phyloP scores from a whole-genome alignment of 1,284 basidiomycete genomes.

The Ceratobasidium sp. region DNA sequence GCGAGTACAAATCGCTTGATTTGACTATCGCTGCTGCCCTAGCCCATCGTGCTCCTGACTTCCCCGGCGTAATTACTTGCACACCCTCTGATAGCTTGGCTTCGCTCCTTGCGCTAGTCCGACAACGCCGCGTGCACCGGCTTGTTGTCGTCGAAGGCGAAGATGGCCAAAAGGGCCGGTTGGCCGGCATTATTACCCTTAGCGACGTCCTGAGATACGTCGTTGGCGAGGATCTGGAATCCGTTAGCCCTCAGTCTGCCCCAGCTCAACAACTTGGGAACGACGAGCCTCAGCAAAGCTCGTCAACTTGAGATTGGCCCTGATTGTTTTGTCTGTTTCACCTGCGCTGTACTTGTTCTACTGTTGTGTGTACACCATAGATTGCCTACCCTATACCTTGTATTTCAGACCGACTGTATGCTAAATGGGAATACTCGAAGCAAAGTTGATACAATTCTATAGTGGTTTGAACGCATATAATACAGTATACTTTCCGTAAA shows the following conservation, averaged over 20 bases:
- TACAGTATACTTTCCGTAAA: slow-evolving; percentile 38
- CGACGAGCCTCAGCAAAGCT: slow-evolving; percentile 28
- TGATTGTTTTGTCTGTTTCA: neutral
- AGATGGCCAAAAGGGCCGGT: slow-evolving; percentile 82
- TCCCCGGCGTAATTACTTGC: slow-evolving; percentile 96
- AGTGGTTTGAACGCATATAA: slow-evolving; percentile 34
- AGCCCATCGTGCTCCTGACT: slow-evolving; percentile 90
- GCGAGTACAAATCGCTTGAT: slow-evolving; percentile 94
- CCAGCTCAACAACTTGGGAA: slow-evolving; percentile 31
- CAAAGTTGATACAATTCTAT: neutral
- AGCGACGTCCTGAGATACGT: slow-evolving; percentile 92
- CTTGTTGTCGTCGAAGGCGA: slow-evolving; percentile 92
- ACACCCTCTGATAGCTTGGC: slow-evolving; percentile 94
- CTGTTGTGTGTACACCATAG: slow-evolving; percentile 31
- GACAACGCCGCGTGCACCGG: slow-evolving; percentile 93
- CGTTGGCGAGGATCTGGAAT: slow-evolving; percentile 66
- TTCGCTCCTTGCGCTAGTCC: slow-evolving; percentile 91
- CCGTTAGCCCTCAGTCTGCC: slow-evolving; percentile 40
- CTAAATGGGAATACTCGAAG: slow-evolving; percentile 3
- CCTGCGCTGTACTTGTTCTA: neutral
- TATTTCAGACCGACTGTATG: slow-evolving; percentile 34
- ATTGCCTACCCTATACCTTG: slow-evolving; percentile 30
- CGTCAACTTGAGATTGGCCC: slow-evolving; percentile 17
- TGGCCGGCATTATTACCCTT: slow-evolving; percentile 90
- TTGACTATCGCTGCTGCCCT: slow-evolving; percentile 95